Conservation (phyloP, 306 rosid species). For the Echinosophora koreensis region DNA sequence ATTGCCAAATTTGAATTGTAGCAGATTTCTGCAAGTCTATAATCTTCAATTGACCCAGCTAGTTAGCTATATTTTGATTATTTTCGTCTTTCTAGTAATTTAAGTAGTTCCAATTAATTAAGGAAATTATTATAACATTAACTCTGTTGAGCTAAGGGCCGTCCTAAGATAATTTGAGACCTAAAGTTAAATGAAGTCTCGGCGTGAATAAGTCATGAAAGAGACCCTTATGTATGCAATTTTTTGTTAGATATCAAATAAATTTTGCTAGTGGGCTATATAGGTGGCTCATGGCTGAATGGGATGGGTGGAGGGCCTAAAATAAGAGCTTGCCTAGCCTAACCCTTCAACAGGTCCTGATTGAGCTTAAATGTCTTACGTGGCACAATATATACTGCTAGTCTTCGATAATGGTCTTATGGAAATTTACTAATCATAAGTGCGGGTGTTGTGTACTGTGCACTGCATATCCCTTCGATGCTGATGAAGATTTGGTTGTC, state of each 20-base stretch:
- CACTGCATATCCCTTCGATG: slow-evolving; percentile 52
- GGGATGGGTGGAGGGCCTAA: no score
- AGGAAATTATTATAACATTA: slow-evolving; percentile 13
- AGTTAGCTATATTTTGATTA: background rate
- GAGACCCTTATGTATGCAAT: no score
- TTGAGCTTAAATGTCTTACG: slow-evolving; percentile 2
- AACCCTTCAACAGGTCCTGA: no score
- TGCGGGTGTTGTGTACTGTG: slow-evolving; percentile 43
- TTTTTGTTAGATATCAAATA: no score
- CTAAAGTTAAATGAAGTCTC: no score
- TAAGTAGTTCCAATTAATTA: background rate
- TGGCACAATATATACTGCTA: slow-evolving; percentile 34
- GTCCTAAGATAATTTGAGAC: no score
- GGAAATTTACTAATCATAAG: slow-evolving; percentile 32
- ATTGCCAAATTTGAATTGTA: slow-evolving; percentile 31
- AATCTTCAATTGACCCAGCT: background rate
- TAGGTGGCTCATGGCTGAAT: no score
- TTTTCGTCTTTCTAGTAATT: slow-evolving; percentile 19
- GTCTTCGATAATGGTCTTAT: background rate
- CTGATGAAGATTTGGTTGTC: slow-evolving; percentile 57
- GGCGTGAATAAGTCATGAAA: no score
- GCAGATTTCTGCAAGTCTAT: slow-evolving; percentile 6
- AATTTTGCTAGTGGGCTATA: no score
- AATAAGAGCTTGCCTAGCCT: no score
- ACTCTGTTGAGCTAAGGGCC: background rate